Evolutionary conservation across 2,329 filamentous ascomycete genomes (phyloP).

Genomic region (Aphanoascus verrucosus): DNA sequence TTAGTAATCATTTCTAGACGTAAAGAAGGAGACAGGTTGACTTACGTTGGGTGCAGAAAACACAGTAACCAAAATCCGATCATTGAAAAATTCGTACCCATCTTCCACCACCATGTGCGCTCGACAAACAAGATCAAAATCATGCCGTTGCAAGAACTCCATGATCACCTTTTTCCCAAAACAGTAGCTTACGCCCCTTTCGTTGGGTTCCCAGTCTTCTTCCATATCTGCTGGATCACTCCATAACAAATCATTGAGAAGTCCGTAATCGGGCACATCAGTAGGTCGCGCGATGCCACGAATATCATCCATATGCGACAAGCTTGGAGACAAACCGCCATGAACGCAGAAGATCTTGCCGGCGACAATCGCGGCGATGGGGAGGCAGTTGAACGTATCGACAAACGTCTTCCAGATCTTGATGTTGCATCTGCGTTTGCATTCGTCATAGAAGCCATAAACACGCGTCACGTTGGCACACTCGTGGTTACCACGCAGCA

Average conservation of each 20-base stretch:
- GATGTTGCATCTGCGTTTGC: conserved; percentile 89
- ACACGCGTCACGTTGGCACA: conserved; percentile 93
- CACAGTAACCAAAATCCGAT: conserved; percentile 87
- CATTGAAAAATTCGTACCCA: conserved; percentile 97
- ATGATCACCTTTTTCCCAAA: conserved; percentile 98
- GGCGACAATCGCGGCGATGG: conserved; percentile 91
- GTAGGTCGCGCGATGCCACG: conserved; percentile 90
- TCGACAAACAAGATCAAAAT: conserved; percentile 93
- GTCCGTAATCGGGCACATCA: conserved; percentile 90
- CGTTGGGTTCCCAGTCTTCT: conserved; percentile 94
- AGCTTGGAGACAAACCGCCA: conserved; percentile 79
- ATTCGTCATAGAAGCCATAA: conserved; percentile 97
- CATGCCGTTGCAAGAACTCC: conserved; percentile 85
- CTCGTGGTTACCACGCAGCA: conserved; percentile 89
- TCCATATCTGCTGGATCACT: conserved; percentile 98
- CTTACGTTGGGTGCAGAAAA: conserved; percentile 95
- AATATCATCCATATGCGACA: conserved; percentile 97
- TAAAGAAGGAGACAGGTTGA: conserved; percentile 19
- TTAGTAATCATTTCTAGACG: conserved; percentile 8
- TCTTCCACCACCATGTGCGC: conserved; percentile 99
- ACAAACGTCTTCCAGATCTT: conserved; percentile 98
- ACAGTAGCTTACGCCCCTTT: conserved; percentile 93
- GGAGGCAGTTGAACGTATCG: conserved; percentile 90
- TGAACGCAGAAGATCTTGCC: conserved; percentile 98
- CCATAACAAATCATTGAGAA: conserved; percentile 93